Conservation (phyloP, 2,329 filamentous ascomycete species). For the Hypoxylon sp. region DNA sequence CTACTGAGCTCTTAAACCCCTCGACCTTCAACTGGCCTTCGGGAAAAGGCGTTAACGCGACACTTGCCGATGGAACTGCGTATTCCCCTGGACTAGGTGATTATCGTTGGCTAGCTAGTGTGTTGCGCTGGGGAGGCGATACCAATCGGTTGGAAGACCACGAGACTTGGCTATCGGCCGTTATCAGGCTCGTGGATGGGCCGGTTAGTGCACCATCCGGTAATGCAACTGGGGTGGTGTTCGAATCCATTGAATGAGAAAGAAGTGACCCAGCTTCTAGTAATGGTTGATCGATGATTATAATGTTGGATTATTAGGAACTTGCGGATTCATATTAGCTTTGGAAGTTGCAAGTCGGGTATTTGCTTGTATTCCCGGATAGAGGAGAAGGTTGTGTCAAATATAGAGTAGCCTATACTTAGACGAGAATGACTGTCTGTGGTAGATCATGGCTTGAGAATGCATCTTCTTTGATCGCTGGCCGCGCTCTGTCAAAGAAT, state of each 20-base stretch:
- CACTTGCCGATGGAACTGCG: constrained; percentile 16
- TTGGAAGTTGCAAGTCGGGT: too few relatives aligned
- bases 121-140: constrained; percentile 35
- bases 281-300: too few relatives aligned
- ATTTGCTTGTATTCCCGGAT: too few relatives aligned
- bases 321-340: too few relatives aligned
- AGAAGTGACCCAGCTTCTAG: too few relatives aligned
- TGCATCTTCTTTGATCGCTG: constrained; percentile 11
- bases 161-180: constrained; percentile 32
- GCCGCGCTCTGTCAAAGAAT: constrained; percentile 25
- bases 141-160: constrained; percentile 14
- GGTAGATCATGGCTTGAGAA: constrained; percentile 9
- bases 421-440: constrained; percentile 2
- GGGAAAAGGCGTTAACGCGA: constrained; percentile 25
- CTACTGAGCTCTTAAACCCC: constrained; percentile 20
- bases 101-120: constrained; percentile 29
- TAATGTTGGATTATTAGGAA: too few relatives aligned
- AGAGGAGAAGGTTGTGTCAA: too few relatives aligned
- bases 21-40: constrained; percentile 25
- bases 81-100: constrained; percentile 29
- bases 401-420: background rate
- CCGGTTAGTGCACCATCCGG: constrained; percentile 1
- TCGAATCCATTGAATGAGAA: too few relatives aligned
- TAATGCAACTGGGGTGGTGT: too few relatives aligned
- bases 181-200: constrained; percentile 28